Evolutionary conservation across 139 green algal genomes (phyloP), one percentile per base, ranked within the genome.

Genomic region (Coelastrella sp.): DNA sequence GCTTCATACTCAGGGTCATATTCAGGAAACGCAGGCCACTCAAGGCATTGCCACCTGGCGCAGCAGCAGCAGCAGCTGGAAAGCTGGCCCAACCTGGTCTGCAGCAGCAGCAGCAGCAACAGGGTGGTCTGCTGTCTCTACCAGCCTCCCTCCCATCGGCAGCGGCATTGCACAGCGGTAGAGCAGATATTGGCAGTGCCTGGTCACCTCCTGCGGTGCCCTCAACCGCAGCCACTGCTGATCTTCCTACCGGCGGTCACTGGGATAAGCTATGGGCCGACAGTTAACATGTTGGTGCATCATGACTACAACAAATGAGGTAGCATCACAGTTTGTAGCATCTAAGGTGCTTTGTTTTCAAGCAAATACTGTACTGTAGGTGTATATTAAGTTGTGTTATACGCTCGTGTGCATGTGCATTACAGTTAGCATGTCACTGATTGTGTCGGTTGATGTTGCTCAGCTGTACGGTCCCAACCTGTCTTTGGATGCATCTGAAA

Each of bases 1-100:
- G 98, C 20, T 99, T 99, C 84, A 92, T 99, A 7, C 94, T 99
- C 85, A 95, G 97, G 19, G 63, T 99, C 73, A 92, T 99, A 8
- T 94, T 94, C 88, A 80, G 60, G 35, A 72, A 74, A 8, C 72
- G 70, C 57, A 63, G 57, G 70, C 85, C 85, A 17, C 8, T 25
- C 25, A 66, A 78, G 82, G 57, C 73, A 14, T 11, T 81, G 58
- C 85, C 70, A 6, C 68, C 65, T n/a, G 66, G 83, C 49, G 82
- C 81, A 86, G 82, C 61, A 78, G 25, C 82, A 70, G 49, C 66
- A 65, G 49, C 84, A 80, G 22, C 72, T 22, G 72, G 57, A 14
- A 60, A 14, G 73, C 24, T 63, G 25, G 84, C 25, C 22, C 57
- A 65, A 8, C 17, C 65, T 59, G 74, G 66, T 35, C 61, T 35